phyloP scores from a whole-genome alignment of 169 alveolate genomes.

The Plasmodium yoelii region DNA sequence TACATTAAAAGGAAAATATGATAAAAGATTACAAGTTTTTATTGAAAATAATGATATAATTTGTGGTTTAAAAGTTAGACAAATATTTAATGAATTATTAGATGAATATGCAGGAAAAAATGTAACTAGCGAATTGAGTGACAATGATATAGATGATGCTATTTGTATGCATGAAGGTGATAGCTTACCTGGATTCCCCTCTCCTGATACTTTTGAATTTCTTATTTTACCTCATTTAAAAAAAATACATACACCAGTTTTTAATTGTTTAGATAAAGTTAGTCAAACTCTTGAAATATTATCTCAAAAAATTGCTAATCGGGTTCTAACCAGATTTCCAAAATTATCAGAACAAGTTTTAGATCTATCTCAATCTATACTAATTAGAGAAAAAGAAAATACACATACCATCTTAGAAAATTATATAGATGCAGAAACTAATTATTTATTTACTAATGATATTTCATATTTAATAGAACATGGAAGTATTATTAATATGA shows the following conservation, averaged over 20 bases:
- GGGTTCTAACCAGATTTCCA: constrained; percentile 95
- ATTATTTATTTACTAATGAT: constrained; percentile 96
- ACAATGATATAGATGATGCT: constrained; percentile 96
- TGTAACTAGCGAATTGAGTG: constrained; percentile 91
- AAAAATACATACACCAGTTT: constrained; percentile 85
- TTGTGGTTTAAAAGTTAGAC: constrained; percentile 91
- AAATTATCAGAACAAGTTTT: constrained; percentile 91
- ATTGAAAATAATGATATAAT: constrained; percentile 86
- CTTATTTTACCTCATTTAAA: constrained; percentile 95
- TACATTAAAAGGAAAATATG: constrained; percentile 96
- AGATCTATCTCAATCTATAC: constrained; percentile 88
- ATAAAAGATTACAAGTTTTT: constrained; percentile 89
- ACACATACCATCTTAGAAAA: constrained; percentile 90
- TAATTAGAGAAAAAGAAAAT: constrained; percentile 92
- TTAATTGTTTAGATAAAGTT: constrained; percentile 84
- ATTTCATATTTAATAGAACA: constrained; percentile 90
- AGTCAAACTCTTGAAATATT: constrained; percentile 90
- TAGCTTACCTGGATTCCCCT: constrained; percentile 98
- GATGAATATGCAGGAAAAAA: constrained; percentile 90
- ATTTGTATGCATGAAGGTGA: constrained; percentile 98
- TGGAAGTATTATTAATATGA: constrained; percentile 81
- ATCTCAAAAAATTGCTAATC: constrained; percentile 92
- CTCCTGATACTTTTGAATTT: constrained; percentile 97
- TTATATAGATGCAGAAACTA: constrained; percentile 92
- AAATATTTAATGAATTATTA: constrained; percentile 92